A percentile compares a stretch with the other conserved stretches of the same genome.
Evolutionary conservation across 257 asterid genomes (phyloP).

Genomic region (Solanum pennellii): DNA sequence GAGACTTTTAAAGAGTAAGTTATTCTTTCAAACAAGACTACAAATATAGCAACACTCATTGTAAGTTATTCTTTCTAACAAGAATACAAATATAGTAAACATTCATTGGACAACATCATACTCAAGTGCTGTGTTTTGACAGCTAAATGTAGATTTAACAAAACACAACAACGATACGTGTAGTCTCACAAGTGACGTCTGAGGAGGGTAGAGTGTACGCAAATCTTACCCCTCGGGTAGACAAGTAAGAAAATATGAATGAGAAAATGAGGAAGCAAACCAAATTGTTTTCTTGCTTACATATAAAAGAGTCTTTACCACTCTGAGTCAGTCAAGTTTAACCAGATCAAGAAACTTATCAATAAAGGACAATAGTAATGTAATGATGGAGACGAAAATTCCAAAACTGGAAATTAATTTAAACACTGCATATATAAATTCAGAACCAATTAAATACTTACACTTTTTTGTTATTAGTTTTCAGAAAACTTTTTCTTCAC

Average conservation of each 20-base stretch:
- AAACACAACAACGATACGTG: background rate
- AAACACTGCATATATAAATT: background rate
- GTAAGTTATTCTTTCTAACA: background rate
- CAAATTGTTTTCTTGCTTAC: background rate
- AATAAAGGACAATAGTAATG: background rate
- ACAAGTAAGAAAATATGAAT: background rate
- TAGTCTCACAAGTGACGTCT: background rate
- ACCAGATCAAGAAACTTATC: background rate
- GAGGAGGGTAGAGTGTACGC: background rate
- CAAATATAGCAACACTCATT: background rate
- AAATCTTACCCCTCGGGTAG: background rate
- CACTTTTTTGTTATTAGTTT: background rate
- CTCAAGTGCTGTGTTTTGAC: background rate
- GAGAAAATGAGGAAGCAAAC: background rate
- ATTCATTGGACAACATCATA: background rate
- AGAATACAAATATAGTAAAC: no score
- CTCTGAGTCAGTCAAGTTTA: background rate
- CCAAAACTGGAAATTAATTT: background rate
- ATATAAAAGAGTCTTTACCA: background rate
- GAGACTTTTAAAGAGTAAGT: background rate
- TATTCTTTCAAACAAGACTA: background rate
- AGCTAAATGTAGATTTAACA: background rate
- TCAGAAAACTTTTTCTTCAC: conserved; percentile 10
- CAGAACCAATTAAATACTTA: background rate
- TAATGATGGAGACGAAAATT: background rate